phyloP scores from a whole-genome alignment of 768 basidiomycete species.

The Tulasnella sp. region DNA sequence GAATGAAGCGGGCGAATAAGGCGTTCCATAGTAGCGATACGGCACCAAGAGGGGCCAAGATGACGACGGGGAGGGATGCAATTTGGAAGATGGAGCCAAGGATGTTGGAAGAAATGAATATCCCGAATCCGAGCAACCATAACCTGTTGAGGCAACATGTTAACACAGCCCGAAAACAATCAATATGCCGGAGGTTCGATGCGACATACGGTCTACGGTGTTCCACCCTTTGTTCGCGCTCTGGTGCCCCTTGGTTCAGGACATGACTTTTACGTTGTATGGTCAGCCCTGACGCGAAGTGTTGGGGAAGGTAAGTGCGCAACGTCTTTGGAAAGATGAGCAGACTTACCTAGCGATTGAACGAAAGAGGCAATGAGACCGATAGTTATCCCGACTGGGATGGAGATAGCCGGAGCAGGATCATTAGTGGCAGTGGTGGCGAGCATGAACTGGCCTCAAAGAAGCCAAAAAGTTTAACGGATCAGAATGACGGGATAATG shows the following conservation, averaged over 20 bases:
- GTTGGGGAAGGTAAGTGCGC: neutral
- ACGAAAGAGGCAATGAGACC: conserved; percentile 76
- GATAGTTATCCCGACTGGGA: conserved; percentile 26
- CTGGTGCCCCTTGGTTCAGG: conserved; percentile 59
- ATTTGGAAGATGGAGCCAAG: conserved; percentile 85
- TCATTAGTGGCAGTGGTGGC: neutral
- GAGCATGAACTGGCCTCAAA: neutral
- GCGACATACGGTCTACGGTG: conserved; percentile 64
- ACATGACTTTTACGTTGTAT: conserved; percentile 92
- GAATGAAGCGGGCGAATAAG: conserved; percentile 70
- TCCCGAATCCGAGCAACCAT: conserved; percentile 76
- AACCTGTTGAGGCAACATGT: conserved; percentile 43
- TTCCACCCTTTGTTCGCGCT: conserved; percentile 50
- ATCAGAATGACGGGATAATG: too few species aligned
- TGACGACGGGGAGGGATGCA: conserved; percentile 84
- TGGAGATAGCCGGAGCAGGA: conserved; percentile 12
- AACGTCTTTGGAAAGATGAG: neutral
- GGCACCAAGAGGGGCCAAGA: conserved; percentile 86
- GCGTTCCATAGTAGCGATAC: conserved; percentile 92
- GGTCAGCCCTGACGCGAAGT: conserved; percentile 45
- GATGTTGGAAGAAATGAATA: conserved; percentile 82
- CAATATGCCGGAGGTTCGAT: neutral
- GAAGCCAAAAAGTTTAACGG: neutral
- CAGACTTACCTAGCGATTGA: conserved; percentile 56
- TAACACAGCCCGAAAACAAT: neutral